Base-by-base conservation (phyloP, 177 flowering plant species). In the Vitis hybrid region DNA sequence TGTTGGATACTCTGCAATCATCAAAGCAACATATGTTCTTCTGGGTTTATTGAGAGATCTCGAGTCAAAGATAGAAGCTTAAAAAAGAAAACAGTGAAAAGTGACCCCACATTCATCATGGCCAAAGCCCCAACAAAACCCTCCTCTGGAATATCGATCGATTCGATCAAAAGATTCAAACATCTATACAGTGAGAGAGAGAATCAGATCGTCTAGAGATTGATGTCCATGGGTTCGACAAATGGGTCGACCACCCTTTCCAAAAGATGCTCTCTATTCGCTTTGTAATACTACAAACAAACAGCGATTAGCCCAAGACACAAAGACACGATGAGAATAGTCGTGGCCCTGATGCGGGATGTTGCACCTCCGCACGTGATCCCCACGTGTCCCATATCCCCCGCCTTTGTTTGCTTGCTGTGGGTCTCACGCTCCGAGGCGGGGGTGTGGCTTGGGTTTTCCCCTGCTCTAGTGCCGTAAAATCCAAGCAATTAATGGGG, bases 161-260 rank as follows among this genome's bases (percentile, higher is more conserved):
- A 65, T 72, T 65, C 68, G 77, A 83, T 78, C 77, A 62, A 69
- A 77, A 81, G 80, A 78, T 76, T 76, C 73, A 81, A 79, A 84
- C 68, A 67, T 22, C 61, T 56, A 71, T 59, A 59, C 65, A 59
- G 64, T 60, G 66, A 71, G 60, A 56, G 64, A 74, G 80, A 77
- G 87, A 87, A 85, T 85, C 88, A 71, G 90, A 86, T 84, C 82
- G 81, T 77, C 81, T 87, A 15, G 90, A 81, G 87, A 85, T 82
- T 85, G 78, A 81, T 75, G 87, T 66, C 64, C 18, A 50, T 58
- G 54, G 65, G 76, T 77, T 75, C 76, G 84, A 82, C 86, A 82
- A 80, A 78, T 76, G 74, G 83, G 86, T 81, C 85, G 83, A 80
- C 85, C 78, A 83, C 79, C 90, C 87, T 87, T 87, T 87, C 78